Evolutionary conservation across 371 early-diverging fungal genomes (phyloP).

Genomic region (Entomophthora muscae): DNA sequence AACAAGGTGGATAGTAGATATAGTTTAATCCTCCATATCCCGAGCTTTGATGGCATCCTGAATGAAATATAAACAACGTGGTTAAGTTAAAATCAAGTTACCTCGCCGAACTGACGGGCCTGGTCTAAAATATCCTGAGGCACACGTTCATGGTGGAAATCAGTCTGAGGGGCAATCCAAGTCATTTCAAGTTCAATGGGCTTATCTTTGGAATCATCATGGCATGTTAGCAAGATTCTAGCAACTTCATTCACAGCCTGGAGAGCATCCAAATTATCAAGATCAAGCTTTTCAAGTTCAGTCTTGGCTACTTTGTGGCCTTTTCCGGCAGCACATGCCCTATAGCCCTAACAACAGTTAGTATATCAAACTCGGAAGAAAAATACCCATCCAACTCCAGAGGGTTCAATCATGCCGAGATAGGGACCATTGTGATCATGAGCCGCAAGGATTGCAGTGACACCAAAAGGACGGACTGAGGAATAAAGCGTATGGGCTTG

Average conservation of each 20-base stretch:
- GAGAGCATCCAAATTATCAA: slow-evolving; percentile 62
- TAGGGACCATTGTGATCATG: slow-evolving; percentile 67
- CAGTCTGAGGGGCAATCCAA: slow-evolving; percentile 85
- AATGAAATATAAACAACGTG: not conserved
- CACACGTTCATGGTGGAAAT: slow-evolving; percentile 59
- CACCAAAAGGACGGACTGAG: slow-evolving; percentile 93
- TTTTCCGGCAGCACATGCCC: slow-evolving; percentile 89
- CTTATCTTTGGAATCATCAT: slow-evolving; percentile 94
- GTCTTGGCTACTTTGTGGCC: slow-evolving; percentile 93
- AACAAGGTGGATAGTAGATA: too few species aligned
- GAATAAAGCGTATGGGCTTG: slow-evolving; percentile 94
- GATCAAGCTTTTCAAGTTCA: slow-evolving; percentile 88
- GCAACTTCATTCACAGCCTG: slow-evolving; percentile 91
- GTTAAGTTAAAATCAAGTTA: slow-evolving; percentile 10
- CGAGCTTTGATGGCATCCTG: not conserved
- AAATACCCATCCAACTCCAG: slow-evolving; percentile 83
- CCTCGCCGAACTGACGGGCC: slow-evolving; percentile 71
- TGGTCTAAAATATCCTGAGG: slow-evolving; percentile 75
- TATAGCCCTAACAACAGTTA: slow-evolving; percentile 51
- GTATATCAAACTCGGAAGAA: not conserved
- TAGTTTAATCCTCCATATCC: not conserved
- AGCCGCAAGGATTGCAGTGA: slow-evolving; percentile 62
- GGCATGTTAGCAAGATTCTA: slow-evolving; percentile 84
- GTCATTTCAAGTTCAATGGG: slow-evolving; percentile 92
- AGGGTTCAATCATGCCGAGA: slow-evolving; percentile 91